Conservation (phyloP, 2,329 filamentous ascomycete species). For the Ophiostoma himal-ulmi region DNA sequence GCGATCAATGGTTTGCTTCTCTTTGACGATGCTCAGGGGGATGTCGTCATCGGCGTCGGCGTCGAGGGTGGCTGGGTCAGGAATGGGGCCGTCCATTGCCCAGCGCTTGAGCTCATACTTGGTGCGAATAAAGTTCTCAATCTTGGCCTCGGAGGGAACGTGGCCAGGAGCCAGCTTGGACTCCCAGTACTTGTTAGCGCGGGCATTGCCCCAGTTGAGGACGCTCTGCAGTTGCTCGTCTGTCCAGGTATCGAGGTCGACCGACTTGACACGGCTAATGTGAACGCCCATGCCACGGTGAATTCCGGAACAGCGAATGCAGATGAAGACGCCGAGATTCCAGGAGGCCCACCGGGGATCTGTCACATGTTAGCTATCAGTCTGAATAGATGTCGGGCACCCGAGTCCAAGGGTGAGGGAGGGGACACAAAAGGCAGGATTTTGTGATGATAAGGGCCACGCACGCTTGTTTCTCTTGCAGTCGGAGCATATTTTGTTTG, state of each 20-base stretch:
- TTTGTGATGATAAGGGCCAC: conserved; percentile 31
- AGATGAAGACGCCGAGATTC: conserved; percentile 96
- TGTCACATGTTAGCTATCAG: conserved; percentile 36
- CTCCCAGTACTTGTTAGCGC: conserved; percentile 99
- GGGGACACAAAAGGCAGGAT: not conserved
- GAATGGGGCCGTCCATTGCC: conserved; percentile 97
- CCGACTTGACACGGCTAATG: conserved; percentile 95
- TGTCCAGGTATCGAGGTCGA: conserved; percentile 97
- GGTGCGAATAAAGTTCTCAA: conserved; percentile 98
- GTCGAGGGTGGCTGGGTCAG: conserved; percentile 84
- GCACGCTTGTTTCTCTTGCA: conserved; percentile 98
- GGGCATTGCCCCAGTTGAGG: conserved; percentile 88
- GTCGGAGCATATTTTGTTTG: conserved; percentile 95
- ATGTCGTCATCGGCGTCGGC: conserved; percentile 81
- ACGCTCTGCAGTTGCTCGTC: conserved; percentile 95
- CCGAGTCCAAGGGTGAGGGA: not conserved
- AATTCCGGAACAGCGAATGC: conserved; percentile 96
- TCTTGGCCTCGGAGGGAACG: conserved; percentile 91
- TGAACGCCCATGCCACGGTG: conserved; percentile 98
- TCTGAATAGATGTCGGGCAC: not conserved
- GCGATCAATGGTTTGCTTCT: conserved; percentile 59
- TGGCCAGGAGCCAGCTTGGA: conserved; percentile 86
- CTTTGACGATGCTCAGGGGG: conserved; percentile 55
- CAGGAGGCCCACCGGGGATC: conserved; percentile 98
- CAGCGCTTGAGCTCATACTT: conserved; percentile 99